These are phyloP conservation scores for Larix kaempferi DNA, from an alignment of 75 land plant species.

Conservation along the genomic window DNA sequence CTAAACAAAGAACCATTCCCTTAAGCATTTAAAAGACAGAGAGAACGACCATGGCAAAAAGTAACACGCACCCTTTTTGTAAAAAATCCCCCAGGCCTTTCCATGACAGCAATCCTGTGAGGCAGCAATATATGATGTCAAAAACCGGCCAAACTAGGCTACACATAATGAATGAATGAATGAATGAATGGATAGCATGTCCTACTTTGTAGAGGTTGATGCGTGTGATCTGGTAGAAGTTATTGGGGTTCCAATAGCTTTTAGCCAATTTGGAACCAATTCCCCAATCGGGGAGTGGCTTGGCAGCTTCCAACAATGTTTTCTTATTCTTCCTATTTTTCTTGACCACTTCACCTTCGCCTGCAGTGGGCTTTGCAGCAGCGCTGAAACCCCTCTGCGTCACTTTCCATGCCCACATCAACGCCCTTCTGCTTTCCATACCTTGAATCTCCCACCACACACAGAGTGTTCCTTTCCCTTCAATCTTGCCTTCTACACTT, in stretches of 20 bases:
- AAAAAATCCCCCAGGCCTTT: slow-evolving; percentile 62
- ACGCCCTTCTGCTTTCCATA: too few species aligned
- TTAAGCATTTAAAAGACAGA: neutral
- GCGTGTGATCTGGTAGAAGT: slow-evolving; percentile 65
- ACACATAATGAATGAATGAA: too few species aligned
- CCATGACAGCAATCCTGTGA: slow-evolving; percentile 60
- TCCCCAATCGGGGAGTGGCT: slow-evolving; percentile 79
- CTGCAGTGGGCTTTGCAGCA: slow-evolving; percentile 6
- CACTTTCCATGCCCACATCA: too few species aligned
- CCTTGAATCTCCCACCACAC: too few species aligned
- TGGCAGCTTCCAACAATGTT: slow-evolving; percentile 69
- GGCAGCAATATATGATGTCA: too few species aligned
- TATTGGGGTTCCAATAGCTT: slow-evolving; percentile 46
- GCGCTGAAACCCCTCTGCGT: neutral
- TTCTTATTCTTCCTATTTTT: slow-evolving; percentile 52
- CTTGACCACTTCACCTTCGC: slow-evolving; percentile 12
- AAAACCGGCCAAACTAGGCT: slow-evolving; percentile 1
- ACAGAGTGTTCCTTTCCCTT: too few species aligned
- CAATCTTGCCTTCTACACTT: too few species aligned
- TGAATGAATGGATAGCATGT: neutral
- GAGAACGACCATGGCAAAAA: neutral
- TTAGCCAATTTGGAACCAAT: slow-evolving; percentile 68
- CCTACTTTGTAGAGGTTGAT: slow-evolving; percentile 72
- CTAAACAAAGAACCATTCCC: neutral
- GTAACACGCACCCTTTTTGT: slow-evolving; percentile 32